These are phyloP conservation scores for Euphorbia corollata DNA, from an alignment of 441 rosid species.

Conservation along the genomic window DNA sequence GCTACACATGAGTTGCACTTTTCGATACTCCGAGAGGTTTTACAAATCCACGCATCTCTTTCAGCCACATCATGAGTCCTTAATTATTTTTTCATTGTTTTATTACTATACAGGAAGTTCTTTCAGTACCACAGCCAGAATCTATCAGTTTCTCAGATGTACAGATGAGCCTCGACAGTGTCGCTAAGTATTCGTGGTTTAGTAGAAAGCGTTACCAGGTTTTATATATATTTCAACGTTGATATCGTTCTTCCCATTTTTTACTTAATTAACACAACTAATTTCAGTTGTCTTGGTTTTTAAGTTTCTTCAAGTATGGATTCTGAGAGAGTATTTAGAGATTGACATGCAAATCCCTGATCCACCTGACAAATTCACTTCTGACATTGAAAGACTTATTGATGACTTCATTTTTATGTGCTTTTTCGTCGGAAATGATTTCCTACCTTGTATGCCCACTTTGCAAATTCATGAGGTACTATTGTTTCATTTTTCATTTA, in stretches of 20 bases:
- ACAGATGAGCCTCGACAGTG: neutral
- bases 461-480: slow-evolving; percentile 23
- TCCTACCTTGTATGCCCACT: slow-evolving; percentile 25
- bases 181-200: neutral
- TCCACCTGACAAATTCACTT: slow-evolving; percentile 3
- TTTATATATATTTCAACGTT: neutral
- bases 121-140: neutral
- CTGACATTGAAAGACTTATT: slow-evolving; percentile 24
- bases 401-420: slow-evolving; percentile 33
- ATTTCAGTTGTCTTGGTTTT: neutral
- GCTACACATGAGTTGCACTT: slow-evolving; percentile 29
- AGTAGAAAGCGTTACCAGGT: neutral
- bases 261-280: neutral
- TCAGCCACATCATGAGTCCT: neutral
- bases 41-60: neutral
- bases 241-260: neutral
- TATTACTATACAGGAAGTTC: neutral
- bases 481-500: neutral
- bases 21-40: slow-evolving; percentile 31
- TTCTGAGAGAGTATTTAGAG: slow-evolving; percentile 25
- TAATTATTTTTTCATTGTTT: too few species aligned
- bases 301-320: slow-evolving; percentile 25
- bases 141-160: neutral
- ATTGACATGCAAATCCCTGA: slow-evolving; percentile 17
- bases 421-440: slow-evolving; percentile 30